These are phyloP conservation scores for Serendipita vermifera DNA, from an alignment of 768 basidiomycete genomes.

Conservation along the genomic window DNA sequence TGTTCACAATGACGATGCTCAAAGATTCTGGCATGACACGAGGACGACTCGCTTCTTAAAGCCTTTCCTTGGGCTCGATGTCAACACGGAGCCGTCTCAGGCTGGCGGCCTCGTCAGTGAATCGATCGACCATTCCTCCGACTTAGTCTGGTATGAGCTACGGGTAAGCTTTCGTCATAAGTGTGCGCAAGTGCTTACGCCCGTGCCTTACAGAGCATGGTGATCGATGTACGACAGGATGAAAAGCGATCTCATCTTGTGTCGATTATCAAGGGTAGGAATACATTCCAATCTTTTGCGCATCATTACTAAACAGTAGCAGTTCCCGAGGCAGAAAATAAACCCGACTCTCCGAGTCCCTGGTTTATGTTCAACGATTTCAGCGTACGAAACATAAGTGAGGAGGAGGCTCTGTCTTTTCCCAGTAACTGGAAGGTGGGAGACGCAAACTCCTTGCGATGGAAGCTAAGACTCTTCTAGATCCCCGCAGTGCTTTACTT, in stretches of 20 bases:
- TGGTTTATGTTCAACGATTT: conserved; percentile 99
- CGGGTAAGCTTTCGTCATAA: conserved; percentile 38
- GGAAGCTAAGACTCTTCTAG: conserved; percentile 23
- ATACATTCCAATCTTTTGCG: not conserved
- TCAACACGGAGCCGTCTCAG: conserved; percentile 26
- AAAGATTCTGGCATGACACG: conserved; percentile 63
- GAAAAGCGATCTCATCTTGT: conserved; percentile 71
- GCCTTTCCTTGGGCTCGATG: conserved; percentile 25
- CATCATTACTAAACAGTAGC: not conserved
- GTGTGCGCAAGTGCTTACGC: not conserved
- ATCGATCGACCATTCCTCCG: conserved; percentile 42
- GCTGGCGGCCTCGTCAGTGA: conserved; percentile 45
- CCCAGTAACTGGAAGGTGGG: conserved; percentile 84
- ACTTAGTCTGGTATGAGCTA: conserved; percentile 48
- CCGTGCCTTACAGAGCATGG: conserved; percentile 43
- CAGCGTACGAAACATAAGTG: conserved; percentile 66
- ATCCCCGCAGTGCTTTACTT: conserved; percentile 82
- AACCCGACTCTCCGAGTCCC: conserved; percentile 32
- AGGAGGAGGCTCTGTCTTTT: conserved; percentile 80
- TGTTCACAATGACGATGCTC: conserved; percentile 60
- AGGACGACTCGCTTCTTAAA: conserved; percentile 46
- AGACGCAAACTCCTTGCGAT: not conserved
- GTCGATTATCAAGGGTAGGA: conserved; percentile 68
- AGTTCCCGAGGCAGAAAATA: conserved; percentile 60
- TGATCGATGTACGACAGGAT: conserved; percentile 66